A percentile compares a stretch with the other conserved stretches of the same genome.
These are phyloP conservation scores for Naematelia aurantialba DNA, from an alignment of 768 basidiomycete species.

Conservation along the genomic window DNA sequence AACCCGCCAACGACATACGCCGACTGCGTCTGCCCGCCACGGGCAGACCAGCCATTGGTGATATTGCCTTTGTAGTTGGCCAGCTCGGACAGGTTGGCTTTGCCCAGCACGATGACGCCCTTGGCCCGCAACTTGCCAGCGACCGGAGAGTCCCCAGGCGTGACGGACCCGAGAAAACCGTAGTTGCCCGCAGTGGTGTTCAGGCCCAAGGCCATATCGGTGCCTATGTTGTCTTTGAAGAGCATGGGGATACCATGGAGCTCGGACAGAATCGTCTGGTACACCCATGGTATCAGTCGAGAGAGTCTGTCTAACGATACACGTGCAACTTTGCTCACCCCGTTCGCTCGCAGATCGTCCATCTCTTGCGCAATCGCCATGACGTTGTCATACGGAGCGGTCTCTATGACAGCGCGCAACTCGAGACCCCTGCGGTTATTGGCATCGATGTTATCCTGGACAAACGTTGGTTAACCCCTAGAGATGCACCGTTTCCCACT, in stretches of 20 bases:
- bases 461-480: background rate
- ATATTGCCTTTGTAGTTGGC: conserved; percentile 26
- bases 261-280: conserved; percentile 10
- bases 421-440: conserved; percentile 35
- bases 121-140: conserved; percentile 19
- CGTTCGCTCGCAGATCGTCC: conserved; percentile 28
- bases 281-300: background rate
- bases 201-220: conserved; percentile 37
- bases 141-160: conserved; percentile 24
- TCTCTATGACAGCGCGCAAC: conserved; percentile 39
- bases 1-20: conserved; percentile 40
- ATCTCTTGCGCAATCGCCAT: conserved; percentile 26
- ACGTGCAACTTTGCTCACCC: conserved; percentile 7
- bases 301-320: background rate
- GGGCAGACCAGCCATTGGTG: conserved; percentile 38
- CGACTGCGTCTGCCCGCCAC: conserved; percentile 33
- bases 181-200: conserved; percentile 39
- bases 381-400: conserved; percentile 30
- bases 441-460: conserved; percentile 28
- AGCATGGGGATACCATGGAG: conserved; percentile 44
- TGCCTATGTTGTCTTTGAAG: conserved; percentile 44
- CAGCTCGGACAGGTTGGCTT: conserved; percentile 39
- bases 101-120: conserved; percentile 31
- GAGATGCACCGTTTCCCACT: background rate
- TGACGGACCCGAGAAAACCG: conserved; percentile 23